These are phyloP conservation scores for Echium plantagineum DNA, from an alignment of 257 asterid species.

Conservation along the genomic window DNA sequence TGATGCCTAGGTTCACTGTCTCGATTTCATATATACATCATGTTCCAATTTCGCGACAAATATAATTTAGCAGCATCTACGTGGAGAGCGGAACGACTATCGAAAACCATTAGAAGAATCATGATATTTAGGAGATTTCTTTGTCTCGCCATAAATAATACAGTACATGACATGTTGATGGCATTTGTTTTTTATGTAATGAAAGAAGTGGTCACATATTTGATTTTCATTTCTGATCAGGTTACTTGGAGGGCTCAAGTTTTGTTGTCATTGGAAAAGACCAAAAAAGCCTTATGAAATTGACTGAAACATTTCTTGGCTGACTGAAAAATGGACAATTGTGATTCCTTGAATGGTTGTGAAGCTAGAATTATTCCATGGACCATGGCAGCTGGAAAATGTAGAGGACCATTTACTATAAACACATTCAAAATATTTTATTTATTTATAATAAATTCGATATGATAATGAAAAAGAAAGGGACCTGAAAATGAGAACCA, in stretches of 20 bases:
- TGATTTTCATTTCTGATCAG: conserved; percentile 11
- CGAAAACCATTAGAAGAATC: conserved; percentile 8
- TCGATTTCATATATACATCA: not conserved
- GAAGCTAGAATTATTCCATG: conserved; percentile 15
- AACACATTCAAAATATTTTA: not conserved
- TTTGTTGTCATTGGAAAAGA: not conserved
- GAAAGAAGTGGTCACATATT: conserved; percentile 12
- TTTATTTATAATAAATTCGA: not conserved
- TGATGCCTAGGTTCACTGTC: not conserved
- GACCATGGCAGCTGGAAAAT: conserved; percentile 24
- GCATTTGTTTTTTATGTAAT: conserved; percentile 7
- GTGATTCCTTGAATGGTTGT: conserved; percentile 8
- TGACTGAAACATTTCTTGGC: not conserved
- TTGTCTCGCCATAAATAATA: conserved; percentile 11
- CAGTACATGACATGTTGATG: not conserved
- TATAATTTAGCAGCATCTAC: not conserved
- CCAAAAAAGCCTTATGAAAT: not conserved
- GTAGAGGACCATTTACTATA: conserved; percentile 8
- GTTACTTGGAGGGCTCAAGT: conserved; percentile 1
- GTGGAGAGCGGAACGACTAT: not conserved
- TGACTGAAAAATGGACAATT: too few species aligned
- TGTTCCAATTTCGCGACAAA: not conserved
- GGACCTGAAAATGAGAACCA: conserved; percentile 17
- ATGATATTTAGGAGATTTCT: conserved; percentile 15
- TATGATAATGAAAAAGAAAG: conserved; percentile 1